Evolutionary conservation across 371 early-diverging fungal genomes (phyloP), one percentile per base, ranked within the genome.

Genomic region (Mortierella sp.): DNA sequence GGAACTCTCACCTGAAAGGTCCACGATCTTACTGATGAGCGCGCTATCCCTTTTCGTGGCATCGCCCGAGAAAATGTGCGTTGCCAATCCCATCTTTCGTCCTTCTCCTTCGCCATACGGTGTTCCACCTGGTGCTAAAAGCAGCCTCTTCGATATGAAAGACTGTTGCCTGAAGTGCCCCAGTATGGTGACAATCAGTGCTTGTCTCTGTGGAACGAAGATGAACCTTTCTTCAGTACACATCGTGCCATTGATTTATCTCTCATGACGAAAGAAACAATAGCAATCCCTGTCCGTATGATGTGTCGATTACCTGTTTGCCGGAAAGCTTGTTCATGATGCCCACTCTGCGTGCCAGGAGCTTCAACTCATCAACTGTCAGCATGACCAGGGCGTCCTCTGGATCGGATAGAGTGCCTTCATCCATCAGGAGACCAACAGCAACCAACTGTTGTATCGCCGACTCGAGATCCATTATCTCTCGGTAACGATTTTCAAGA

Each of bases 91-190:
- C 19, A 52, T 31, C 39, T 56, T 50, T n/a, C 75, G 56, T 0
- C n/a, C 64, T 26, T 50, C 23, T 9, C 66, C 54, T 8, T 41
- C 65, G 6, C 56, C 64, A 34, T 59, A 28, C 8, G 53, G 17
- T 1, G 31, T 28, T 51, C 69, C 75, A 1, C 69, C 64, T 8
- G 75, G 75, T 9, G 64, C 68, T 6, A 70, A 48, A 17, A 76
- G 50, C 23, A 76, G 28, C 24, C 78, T 64, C 51, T 54, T 76
- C 26, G 66, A 65, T 1, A 76, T 44, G 27, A 76, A 70, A 0
- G 70, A 64, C 26, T 76, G 78, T 49, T 70, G 70, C 23, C 78
- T 64, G 61, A 70, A 76, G 55, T 76, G 78, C 0, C 62, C 66
- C 53, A 76, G 27, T 19, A 76, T 70, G 19, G 47, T 57, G 11